Percentiles rank a stretch among this genome's conserved stretches.
Evolutionary conservation across 495 filamentous ascomycete genomes (phyloP).

Genomic region (Daldinia bambusicola): DNA sequence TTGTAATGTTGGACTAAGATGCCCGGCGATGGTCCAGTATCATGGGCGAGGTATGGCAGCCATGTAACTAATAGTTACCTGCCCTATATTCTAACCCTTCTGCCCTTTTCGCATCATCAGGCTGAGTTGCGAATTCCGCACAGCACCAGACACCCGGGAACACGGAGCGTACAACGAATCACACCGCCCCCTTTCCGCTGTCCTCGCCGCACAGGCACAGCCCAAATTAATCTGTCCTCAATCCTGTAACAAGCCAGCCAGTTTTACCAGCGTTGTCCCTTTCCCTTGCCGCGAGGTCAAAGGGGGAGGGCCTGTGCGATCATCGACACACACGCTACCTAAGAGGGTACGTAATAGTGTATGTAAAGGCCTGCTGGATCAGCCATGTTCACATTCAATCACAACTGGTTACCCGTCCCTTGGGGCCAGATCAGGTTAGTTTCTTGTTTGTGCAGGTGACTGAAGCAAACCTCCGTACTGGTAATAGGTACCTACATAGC

Average conservation of each 20-base stretch:
- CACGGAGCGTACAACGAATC: conserved; percentile 23
- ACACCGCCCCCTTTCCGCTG: neutral
- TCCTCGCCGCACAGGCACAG: conserved; percentile 36
- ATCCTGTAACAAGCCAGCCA: neutral
- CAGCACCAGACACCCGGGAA: conserved; percentile 27
- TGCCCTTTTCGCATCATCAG: conserved; percentile 17
- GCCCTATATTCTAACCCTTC: too few species aligned
- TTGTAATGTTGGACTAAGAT: neutral
- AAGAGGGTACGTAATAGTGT: conserved; percentile 2
- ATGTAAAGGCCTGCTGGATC: neutral
- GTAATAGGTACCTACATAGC: neutral
- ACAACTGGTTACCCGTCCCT: conserved; percentile 8
- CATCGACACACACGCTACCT: neutral
- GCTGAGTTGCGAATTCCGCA: conserved; percentile 15
- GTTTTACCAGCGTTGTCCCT: conserved; percentile 13
- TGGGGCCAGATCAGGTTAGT: neutral
- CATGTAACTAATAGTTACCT: conserved; percentile 5
- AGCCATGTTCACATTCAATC: conserved; percentile 1
- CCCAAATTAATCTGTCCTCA: neutral
- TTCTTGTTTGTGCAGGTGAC: conserved; percentile 26
- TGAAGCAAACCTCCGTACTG: conserved; percentile 24
- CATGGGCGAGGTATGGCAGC: neutral
- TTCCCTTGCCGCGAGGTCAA: conserved; percentile 18
- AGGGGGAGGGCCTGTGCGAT: neutral
- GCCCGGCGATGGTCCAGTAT: neutral